Conservation (phyloP, 2,329 filamentous ascomycete species). For the Epichloe sylvatica region DNA sequence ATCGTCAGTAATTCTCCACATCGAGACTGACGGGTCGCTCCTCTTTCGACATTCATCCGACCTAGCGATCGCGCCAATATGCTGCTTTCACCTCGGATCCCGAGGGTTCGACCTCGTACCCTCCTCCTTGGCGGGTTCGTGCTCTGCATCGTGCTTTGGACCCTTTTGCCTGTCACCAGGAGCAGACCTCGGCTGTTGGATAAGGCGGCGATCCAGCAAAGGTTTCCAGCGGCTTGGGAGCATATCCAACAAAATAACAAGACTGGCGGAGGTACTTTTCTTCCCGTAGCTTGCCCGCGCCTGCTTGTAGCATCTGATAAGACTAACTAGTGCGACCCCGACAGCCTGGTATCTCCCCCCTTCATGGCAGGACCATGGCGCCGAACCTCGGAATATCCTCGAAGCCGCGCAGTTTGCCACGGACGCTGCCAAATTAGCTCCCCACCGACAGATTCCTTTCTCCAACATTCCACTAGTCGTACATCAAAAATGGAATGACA, state of each 20-base stretch:
- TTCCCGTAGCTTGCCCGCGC: background rate
- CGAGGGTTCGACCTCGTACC: slow-evolving; percentile 4
- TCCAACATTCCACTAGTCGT: slow-evolving; percentile 14
- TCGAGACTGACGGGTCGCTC: background rate
- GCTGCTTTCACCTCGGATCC: slow-evolving; percentile 4
- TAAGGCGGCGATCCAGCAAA: background rate
- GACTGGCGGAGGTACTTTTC: slow-evolving; percentile 10
- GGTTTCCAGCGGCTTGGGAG: slow-evolving; percentile 10
- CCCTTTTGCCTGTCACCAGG: background rate
- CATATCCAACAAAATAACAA: slow-evolving; percentile 9
- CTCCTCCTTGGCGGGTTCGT: background rate
- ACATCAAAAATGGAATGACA: slow-evolving; percentile 12
- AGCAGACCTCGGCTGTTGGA: background rate
- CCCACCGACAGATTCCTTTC: slow-evolving; percentile 8
- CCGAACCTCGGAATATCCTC: slow-evolving; percentile 9
- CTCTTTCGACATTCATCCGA: no score
- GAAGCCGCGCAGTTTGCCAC: slow-evolving; percentile 11
- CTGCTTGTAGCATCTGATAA: background rate
- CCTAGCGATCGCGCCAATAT: background rate
- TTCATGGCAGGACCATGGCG: slow-evolving; percentile 7
- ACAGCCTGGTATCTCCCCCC: slow-evolving; percentile 13
- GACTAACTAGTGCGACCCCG: background rate
- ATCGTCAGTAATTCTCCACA: background rate
- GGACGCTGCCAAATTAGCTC: slow-evolving; percentile 5
- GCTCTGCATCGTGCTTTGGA: slow-evolving; percentile 5